Evolutionary conservation across 2,329 filamentous ascomycete genomes (phyloP), one percentile per base, ranked within the genome.

Genomic region (Neonectria ditissima): DNA sequence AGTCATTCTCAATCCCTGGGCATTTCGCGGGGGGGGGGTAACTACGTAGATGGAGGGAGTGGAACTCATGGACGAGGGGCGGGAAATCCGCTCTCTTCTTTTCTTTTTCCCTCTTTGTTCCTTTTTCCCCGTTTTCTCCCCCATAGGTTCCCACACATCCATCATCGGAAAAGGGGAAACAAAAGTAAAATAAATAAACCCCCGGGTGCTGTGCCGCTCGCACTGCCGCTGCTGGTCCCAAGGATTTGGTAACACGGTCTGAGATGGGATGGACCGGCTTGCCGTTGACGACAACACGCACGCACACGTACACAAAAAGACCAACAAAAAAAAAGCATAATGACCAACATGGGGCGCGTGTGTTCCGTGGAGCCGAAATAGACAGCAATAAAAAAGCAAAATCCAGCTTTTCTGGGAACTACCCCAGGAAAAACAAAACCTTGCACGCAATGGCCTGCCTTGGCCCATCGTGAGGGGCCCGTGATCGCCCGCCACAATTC

Each of bases 401-500:
- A 43, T 39, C 30, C 47, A 53, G 39, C 39, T 50, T 50, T 48
- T 37, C n/a, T n/a, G n/a, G 34, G 43, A 56, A 47, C 45, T 72
- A 72, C 69, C 70, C 68, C 69, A 72, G 69, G 63, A 69, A 72
- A 68, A 66, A 48, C 48, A 20, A 66, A 51, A 39, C 58, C 53
- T 34, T 52, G 30, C 41, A 20, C 16, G 5, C 6, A 44, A 43
- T 28, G 59, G 53, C 60, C 59, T 65, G 57, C 66, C n/a, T 20
- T 4, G 37, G n/a, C 7, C 51, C 61, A 39, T 62, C 50, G 51
- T 65, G 41, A 24, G 24, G 41, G 67, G 61, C 61, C 51, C 68
- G 65, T 69, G 62, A 67, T 67, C 58, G 58, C 55, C 66, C 63
- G 64, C 69, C 68, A 72, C 68, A 72, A 68, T 72, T 72, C 68